Base-by-base conservation (phyloP, 805 yeast species). In the Lipomyces orientalis region DNA sequence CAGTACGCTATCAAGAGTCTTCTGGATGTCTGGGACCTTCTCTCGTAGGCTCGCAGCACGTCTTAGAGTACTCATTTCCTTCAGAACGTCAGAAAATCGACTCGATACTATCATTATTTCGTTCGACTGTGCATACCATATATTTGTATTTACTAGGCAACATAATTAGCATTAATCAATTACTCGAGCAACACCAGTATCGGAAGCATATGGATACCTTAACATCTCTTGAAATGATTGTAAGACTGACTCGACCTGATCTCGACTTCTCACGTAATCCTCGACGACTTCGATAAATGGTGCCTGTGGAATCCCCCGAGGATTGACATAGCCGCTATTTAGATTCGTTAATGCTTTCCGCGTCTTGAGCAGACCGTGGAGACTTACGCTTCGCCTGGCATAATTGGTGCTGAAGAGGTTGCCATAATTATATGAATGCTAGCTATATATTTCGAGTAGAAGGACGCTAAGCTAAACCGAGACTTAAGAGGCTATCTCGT, bases 271-370 rank as follows among this genome's bases (percentile, higher is more conserved):
- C 70, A 93, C 85, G 73, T 88, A 86, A 60, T 87, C 89, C 64
- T 88, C 95, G 9, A 93, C 95, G 65, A 87, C 86, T 70, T 90
- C 96, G 62, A 95, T 87, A 78, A 95, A 95, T 54, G 96, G 97
- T 0, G 99, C 99, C 76, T 91, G 90, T 6, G 99, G 99, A 65
- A 95, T 95, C 2, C 99, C 99, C 71, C 98, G 85, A 9, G 98
- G 95, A 75, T 95, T 95, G n/a, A 69, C 68, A 33, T 66, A 71
- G 39, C 66, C 65, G 19, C 74, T 16, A 56, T 35, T 33, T 12
- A 33, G 59, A 33, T 52, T 52, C 55, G 54, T 25, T 52, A 52
- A 52, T 52, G 43, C 16, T 12, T 6, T 35, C 22, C n/a, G n/a
- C n/a, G 49, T 43, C 22, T 19, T 16, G 49, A 43, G 22, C 19